Conservation (phyloP, 176 grass and related monocot species). For the Rhynchospora breviuscula region DNA sequence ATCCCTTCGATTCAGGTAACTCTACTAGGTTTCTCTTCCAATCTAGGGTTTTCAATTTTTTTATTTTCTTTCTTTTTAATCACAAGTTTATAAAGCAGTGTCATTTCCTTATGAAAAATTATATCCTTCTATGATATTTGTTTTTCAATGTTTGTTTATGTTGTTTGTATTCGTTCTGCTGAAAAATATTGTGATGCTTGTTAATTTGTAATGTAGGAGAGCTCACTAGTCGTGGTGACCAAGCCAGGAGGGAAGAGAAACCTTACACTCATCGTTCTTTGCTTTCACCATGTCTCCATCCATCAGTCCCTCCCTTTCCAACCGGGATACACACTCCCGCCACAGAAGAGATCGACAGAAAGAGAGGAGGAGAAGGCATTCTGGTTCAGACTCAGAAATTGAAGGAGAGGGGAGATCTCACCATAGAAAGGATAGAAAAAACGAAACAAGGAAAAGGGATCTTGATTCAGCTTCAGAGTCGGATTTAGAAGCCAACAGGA, state of each 20-base stretch:
- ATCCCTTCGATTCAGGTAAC: too few species aligned
- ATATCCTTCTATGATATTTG: too few species aligned
- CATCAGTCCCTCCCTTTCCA: background rate
- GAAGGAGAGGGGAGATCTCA: background rate
- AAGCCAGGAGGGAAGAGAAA: background rate
- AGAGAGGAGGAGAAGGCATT: background rate
- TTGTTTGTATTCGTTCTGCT: too few species aligned
- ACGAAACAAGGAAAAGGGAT: background rate
- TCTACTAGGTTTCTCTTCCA: too few species aligned
- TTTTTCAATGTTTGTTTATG: too few species aligned
- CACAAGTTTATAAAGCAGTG: too few species aligned
- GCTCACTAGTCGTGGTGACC: background rate
- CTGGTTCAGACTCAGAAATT: background rate
- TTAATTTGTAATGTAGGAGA: too few species aligned
- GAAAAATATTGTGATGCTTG: too few species aligned
- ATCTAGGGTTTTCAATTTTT: too few species aligned
- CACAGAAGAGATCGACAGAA: constrained; percentile 2
- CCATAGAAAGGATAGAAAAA: background rate
- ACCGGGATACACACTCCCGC: background rate
- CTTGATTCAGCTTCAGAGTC: background rate
- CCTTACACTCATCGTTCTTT: background rate
- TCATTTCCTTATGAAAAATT: too few species aligned
- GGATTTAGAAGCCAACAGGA: background rate
- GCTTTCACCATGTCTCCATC: background rate
- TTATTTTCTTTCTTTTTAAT: too few species aligned